Percentiles rank a stretch among this genome's conserved stretches.
These are phyloP conservation scores for Flaveria trinervia DNA, from an alignment of 129 eudicot genomes.

Conservation along the genomic window DNA sequence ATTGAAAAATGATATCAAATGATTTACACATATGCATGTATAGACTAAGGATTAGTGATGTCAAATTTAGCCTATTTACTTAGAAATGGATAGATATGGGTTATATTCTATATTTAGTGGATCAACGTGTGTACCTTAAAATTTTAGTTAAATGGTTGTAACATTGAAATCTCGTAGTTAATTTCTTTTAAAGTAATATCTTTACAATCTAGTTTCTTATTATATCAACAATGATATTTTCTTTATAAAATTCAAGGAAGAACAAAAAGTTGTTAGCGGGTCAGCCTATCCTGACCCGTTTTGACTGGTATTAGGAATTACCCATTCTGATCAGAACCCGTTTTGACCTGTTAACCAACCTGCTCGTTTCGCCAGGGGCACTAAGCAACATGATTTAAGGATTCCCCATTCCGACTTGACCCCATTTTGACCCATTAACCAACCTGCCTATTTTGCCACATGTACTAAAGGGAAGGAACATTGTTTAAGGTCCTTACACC, in stretches of 20 bases:
- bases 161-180: not conserved
- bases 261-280: too few species aligned
- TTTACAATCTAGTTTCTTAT: not conserved
- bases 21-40: slow-evolving; percentile 1
- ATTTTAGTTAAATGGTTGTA: not conserved
- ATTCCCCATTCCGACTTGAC: not conserved
- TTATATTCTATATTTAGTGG: not conserved
- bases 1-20: not conserved
- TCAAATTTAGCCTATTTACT: not conserved
- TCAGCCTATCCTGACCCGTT: too few species aligned
- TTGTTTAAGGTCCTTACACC: slow-evolving; percentile 54
- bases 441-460: not conserved
- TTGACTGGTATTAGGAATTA: too few species aligned
- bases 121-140: not conserved
- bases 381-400: not conserved
- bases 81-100: not conserved
- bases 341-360: not conserved
- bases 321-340: not conserved
- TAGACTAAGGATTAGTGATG: not conserved
- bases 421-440: not conserved
- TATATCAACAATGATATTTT: not conserved
- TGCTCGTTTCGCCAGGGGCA: not conserved
- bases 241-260: too few species aligned
- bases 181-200: not conserved
- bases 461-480: not conserved